Evolutionary conservation across 306 rosid species (phyloP).

Genomic region (peach (Prunus persica)): DNA sequence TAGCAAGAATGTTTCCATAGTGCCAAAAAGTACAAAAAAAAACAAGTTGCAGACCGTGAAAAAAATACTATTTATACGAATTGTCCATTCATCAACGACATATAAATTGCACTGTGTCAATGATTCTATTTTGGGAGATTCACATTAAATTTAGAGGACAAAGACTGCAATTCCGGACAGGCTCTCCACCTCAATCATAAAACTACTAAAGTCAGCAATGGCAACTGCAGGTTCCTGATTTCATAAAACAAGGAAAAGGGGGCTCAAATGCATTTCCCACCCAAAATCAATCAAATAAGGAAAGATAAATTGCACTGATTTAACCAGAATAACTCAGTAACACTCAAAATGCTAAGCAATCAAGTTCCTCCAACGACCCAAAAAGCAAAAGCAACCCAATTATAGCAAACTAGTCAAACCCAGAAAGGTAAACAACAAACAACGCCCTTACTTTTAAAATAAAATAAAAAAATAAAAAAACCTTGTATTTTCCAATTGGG

Average conservation of each 20-base stretch:
- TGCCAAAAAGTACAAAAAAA: background rate
- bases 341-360: background rate
- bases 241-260: background rate
- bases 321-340: background rate
- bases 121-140: background rate
- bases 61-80: background rate
- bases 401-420: slow-evolving; percentile 3
- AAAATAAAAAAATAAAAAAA: too few relatives aligned
- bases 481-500: background rate
- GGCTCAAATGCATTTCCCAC: background rate
- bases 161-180: background rate
- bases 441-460: background rate
- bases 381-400: background rate
- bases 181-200: background rate
- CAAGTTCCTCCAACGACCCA: background rate
- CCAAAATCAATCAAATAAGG: background rate
- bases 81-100: background rate
- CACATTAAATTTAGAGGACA: background rate
- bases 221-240: background rate
- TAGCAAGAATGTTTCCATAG: background rate
- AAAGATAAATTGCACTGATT: background rate
- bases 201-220: background rate
- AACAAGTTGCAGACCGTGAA: background rate
- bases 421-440: background rate
- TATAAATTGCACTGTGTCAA: background rate